phyloP scores from a whole-genome alignment of 2,329 filamentous ascomycete genomes.

The Cercospora sesami region DNA sequence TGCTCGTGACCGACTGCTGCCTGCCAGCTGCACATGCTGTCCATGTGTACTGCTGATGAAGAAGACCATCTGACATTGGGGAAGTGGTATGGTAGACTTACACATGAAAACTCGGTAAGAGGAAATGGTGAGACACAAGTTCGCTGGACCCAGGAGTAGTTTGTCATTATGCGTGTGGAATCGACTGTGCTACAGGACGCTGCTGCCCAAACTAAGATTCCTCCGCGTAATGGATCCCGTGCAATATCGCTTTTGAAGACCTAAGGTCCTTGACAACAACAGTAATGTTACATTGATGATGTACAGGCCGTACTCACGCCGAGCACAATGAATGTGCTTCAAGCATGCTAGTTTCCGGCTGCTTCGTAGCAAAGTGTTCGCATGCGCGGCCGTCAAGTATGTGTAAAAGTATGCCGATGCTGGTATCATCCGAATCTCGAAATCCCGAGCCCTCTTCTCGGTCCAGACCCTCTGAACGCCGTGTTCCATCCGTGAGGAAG shows the following conservation, averaged over 20 bases:
- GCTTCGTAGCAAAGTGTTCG: conserved; percentile 17
- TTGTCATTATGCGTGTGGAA: conserved; percentile 11
- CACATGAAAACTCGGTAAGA: neutral
- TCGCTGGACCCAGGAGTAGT: neutral
- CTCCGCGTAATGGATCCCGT: conserved; percentile 9
- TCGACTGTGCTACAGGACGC: conserved; percentile 5
- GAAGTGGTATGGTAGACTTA: neutral
- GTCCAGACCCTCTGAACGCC: conserved; percentile 9
- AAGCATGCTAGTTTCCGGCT: conserved; percentile 18
- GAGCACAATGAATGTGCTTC: conserved; percentile 23
- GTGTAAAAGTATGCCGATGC: conserved; percentile 29
- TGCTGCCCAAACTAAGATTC: conserved; percentile 14
- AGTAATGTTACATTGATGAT: conserved; percentile 26
- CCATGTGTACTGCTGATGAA: neutral
- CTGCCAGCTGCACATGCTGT: neutral
- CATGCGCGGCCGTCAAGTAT: conserved; percentile 22
- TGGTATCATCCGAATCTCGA: conserved; percentile 30
- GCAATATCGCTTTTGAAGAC: conserved; percentile 14
- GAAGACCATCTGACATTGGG: conserved; percentile 1
- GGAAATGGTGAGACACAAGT: neutral
- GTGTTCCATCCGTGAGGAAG: conserved; percentile 22
- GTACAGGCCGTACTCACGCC: conserved; percentile 25
- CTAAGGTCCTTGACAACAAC: neutral
- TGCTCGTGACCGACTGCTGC: conserved; percentile 1
- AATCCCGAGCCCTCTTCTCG: conserved; percentile 10